Base-by-base conservation (phyloP, 345 rosid genomes). In the Carallia brachiata region DNA sequence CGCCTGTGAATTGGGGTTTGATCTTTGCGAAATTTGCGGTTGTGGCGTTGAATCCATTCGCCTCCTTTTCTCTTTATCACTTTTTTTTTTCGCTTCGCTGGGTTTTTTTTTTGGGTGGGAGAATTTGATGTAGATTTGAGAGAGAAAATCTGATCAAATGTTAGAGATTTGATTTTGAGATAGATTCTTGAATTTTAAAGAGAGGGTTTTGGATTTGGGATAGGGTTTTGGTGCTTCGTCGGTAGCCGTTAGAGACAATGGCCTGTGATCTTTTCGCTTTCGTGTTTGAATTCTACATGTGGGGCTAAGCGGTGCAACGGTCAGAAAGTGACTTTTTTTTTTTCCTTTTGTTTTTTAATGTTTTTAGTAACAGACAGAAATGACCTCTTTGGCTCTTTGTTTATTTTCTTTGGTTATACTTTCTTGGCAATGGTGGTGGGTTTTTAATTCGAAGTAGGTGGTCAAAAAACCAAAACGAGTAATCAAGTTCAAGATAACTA, bases 191-290 rank as follows among this genome's bases (percentile, higher is more conserved):
- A 12, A 19, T 47, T 28, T 70, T 61, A 27, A 18, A 65, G 27
- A 23, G 31, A 44, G 70, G 71, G 55, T 44, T 63, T 62, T 57
- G 50, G 47, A 23, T 50, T 31, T 27, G 55, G 36, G 52, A 13
- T 17, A 36, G 53, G 36, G 16, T 10, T 17, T 70, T 19, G 40
- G 55, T 3, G n/a, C 3, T 16, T 68, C 63, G 55, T 28, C 40
- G 70, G 53, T 79, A 81, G 89, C 87, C 87, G 89, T 85, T 83
- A 39, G 75, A 64, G 77, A n/a, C 17, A 56, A 37, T 27, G 31
- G 3, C 54, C 32, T 34, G 1, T 40, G 31, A 1, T 6, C 4
- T 31, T 32, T 47, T 19, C 18, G 27, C 1, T 37, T 77, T 50
- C 5, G 13, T 44, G 17, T 70, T 79, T 71, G 71, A 73, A 69